These are phyloP conservation scores for Lactifluus echinatus DNA, from an alignment of 768 basidiomycete species.

Conservation along the genomic window DNA sequence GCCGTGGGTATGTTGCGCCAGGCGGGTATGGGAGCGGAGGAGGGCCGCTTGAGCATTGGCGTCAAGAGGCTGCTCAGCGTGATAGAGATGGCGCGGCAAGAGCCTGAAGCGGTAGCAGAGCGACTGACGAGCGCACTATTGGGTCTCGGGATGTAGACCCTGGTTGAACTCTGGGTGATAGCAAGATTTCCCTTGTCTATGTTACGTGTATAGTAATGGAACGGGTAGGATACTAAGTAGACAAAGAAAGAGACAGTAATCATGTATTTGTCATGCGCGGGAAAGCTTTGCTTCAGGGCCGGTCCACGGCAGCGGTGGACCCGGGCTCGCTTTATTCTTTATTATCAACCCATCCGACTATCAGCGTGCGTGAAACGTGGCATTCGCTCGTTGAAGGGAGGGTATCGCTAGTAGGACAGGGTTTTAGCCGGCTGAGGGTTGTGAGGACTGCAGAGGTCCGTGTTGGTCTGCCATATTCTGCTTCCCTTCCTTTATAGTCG, in stretches of 20 bases:
- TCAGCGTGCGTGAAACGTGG: conserved; percentile 12
- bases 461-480: not conserved
- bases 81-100: conserved; percentile 96
- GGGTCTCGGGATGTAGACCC: conserved; percentile 37
- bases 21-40: conserved; percentile 56
- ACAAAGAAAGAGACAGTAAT: not conserved
- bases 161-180: not conserved
- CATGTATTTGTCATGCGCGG: not conserved
- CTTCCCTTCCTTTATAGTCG: not conserved
- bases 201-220: not conserved
- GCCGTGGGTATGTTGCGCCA: conserved; percentile 62
- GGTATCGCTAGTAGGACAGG: conserved; percentile 9
- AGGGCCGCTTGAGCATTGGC: conserved; percentile 59
- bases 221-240: too few species aligned
- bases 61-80: conserved; percentile 89
- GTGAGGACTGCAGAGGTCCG: conserved; percentile 17
- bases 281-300: conserved; percentile 12
- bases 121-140: conserved; percentile 57
- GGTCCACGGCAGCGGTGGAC: not conserved
- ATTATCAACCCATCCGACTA: conserved; percentile 12
- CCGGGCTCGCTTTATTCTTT: too few species aligned
- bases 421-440: conserved; percentile 16
- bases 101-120: conserved; percentile 74
- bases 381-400: conserved; percentile 20
- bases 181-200: not conserved